phyloP scores from a whole-genome alignment of 306 rosid genomes.

The Cajanus cajan region DNA sequence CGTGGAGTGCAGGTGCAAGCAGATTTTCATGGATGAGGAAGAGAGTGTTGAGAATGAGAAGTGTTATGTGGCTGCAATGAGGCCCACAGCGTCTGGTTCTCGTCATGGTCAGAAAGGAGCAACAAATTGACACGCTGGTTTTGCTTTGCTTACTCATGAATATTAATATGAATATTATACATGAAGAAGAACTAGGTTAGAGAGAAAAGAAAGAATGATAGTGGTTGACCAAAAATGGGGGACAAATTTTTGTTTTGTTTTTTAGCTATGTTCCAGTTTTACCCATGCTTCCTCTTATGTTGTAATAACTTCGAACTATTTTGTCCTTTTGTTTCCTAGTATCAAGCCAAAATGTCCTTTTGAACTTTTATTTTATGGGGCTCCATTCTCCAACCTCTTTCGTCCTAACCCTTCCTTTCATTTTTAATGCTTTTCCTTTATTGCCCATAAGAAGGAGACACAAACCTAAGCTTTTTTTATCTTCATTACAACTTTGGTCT shows the following conservation, averaged over 20 bases:
- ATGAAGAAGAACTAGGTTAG: background rate
- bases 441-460: background rate
- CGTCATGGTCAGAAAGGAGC: constrained; percentile 40
- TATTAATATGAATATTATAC: too few species aligned
- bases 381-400: constrained; percentile 16
- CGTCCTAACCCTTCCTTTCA: background rate
- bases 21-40: constrained; percentile 91
- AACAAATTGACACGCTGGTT: constrained; percentile 48
- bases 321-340: constrained; percentile 52
- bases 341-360: constrained; percentile 55
- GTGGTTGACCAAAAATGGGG: constrained; percentile 14
- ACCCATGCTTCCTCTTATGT: constrained; percentile 25
- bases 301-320: constrained; percentile 42
- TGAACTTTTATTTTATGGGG: constrained; percentile 31
- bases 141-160: constrained; percentile 44
- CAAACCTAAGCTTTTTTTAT: background rate
- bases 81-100: constrained; percentile 36
- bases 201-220: background rate
- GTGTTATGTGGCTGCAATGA: constrained; percentile 52
- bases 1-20: constrained; percentile 84
- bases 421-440: background rate
- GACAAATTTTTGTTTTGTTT: background rate
- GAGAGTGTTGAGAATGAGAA: constrained; percentile 52
- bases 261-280: constrained; percentile 29
- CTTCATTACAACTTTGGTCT: too few species aligned